phyloP scores from a whole-genome alignment of 371 early-diverging fungal species.

The Apophysomyces ossiformis region DNA sequence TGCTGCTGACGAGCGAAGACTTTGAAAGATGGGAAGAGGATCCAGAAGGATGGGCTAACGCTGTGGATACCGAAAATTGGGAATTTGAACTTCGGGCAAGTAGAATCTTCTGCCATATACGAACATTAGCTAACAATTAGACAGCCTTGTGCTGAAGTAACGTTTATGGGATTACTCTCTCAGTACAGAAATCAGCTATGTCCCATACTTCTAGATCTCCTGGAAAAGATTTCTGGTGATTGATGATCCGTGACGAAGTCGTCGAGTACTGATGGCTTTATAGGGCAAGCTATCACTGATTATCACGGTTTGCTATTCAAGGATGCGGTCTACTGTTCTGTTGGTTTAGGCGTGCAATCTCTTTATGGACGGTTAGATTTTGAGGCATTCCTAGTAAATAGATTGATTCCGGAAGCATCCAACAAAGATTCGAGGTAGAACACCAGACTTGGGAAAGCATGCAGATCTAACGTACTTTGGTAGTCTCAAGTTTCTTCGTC shows the following conservation, averaged over 20 bases:
- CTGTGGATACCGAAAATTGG: conserved; percentile 88
- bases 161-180: conserved; percentile 78
- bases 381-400: conserved; percentile 72
- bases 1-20: conserved; percentile 73
- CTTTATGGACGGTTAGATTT: conserved; percentile 86
- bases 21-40: conserved; percentile 83
- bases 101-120: conserved; percentile 6
- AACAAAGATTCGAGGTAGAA: conserved; percentile 55
- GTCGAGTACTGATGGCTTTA: neutral
- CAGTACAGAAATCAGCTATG: conserved; percentile 65
- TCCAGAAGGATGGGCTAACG: conserved; percentile 85
- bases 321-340: conserved; percentile 83
- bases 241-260: neutral
- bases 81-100: conserved; percentile 78
- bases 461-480: neutral
- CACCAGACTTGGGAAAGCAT: neutral
- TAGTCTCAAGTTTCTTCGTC: conserved; percentile 67
- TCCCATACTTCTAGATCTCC: conserved; percentile 68
- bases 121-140: neutral
- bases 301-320: conserved; percentile 67
- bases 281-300: conserved; percentile 32
- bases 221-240: conserved; percentile 67
- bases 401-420: conserved; percentile 58
- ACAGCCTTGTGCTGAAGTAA: conserved; percentile 84
- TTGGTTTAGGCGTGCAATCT: conserved; percentile 84